Conservation (phyloP, 179 eudicot species). For the Heliamphora pulchella region DNA sequence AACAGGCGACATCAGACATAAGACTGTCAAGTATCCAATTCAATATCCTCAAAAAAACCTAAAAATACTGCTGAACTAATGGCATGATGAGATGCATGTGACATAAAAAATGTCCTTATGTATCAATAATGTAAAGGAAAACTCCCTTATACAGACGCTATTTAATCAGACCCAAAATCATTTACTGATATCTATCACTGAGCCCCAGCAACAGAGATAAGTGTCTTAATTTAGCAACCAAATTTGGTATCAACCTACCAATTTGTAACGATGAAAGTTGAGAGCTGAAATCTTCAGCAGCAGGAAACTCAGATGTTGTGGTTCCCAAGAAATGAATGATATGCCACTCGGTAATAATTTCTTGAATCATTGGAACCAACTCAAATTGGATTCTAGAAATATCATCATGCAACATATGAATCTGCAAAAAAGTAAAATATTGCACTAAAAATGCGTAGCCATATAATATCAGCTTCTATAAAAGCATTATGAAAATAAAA, state of each 20-base stretch:
- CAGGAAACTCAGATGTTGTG: conserved; percentile 66
- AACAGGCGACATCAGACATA: not conserved
- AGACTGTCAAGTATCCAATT: not conserved
- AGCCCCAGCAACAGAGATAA: not conserved
- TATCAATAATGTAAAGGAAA: not conserved
- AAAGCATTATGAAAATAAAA: no score
- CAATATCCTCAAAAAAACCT: conserved; percentile 3
- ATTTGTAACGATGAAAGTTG: conserved; percentile 74
- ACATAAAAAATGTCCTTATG: not conserved
- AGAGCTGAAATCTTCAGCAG: conserved; percentile 75
- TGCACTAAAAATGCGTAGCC: no score
- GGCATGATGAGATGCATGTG: not conserved
- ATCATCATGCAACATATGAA: conserved; percentile 58
- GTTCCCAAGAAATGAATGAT: conserved; percentile 72
- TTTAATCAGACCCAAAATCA: not conserved
- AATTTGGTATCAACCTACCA: conserved; percentile 41
- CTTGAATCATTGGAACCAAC: conserved; percentile 79
- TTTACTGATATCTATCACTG: not conserved
- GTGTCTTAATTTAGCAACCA: conserved; percentile 10
- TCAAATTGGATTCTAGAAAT: conserved; percentile 70
- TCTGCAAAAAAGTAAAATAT: conserved; percentile 38
- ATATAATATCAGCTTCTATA: not conserved
- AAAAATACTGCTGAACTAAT: not conserved
- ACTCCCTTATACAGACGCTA: not conserved
- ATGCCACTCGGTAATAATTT: conserved; percentile 81